Percentiles rank a stretch among this genome's conserved stretches.
Evolutionary conservation across 768 basidiomycete genomes (phyloP).

Genomic region (Podaxis sp.): DNA sequence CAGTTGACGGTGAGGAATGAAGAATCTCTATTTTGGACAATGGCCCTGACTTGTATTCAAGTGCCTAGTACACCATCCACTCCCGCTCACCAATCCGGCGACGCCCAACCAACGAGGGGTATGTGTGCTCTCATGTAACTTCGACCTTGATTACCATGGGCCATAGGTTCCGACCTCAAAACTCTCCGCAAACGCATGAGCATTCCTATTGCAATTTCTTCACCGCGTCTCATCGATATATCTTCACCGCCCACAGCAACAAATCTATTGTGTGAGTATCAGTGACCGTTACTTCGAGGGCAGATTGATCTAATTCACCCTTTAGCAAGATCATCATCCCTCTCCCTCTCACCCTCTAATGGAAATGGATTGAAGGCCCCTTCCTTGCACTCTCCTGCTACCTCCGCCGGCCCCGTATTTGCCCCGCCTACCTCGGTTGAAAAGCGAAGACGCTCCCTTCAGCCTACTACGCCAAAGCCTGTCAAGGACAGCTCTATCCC

Average conservation of each 20-base stretch:
- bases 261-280: conserved; percentile 1
- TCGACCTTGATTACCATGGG: background rate
- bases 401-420: background rate
- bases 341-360: background rate
- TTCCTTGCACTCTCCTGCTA: background rate
- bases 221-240: conserved; percentile 11
- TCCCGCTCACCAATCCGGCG: background rate
- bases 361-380: background rate
- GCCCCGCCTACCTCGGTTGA: background rate
- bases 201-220: conserved; percentile 13
- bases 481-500: conserved; percentile 1
- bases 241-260: background rate
- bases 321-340: background rate
- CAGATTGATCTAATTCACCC: background rate
- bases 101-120: background rate
- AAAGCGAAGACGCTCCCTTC: conserved; percentile 1
- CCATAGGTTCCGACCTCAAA: conserved; percentile 6
- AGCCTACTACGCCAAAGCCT: conserved; percentile 7
- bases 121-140: background rate
- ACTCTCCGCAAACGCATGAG: conserved; percentile 9
- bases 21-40: background rate
- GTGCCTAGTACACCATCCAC: conserved; percentile 4
- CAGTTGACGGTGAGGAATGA: conserved; percentile 3
- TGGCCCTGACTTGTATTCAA: background rate
- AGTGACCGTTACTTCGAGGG: background rate